Conservation (phyloP, 768 basidiomycete genomes). For the Boletus patriciae region DNA sequence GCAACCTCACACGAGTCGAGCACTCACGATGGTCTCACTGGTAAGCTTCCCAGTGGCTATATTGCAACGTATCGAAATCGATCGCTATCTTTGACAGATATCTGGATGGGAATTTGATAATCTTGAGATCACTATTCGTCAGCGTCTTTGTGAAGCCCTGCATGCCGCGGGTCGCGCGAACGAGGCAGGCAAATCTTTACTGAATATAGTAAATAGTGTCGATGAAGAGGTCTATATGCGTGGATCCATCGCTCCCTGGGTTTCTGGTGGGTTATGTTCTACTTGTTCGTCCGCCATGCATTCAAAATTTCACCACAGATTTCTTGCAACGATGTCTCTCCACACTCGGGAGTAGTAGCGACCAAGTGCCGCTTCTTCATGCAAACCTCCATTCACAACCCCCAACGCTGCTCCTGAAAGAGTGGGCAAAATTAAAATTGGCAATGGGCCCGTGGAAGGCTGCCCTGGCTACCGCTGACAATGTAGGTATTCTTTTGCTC, state of each 20-base stretch:
- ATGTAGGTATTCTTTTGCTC: not conserved
- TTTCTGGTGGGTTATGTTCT: not conserved
- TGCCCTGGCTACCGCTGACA: not conserved
- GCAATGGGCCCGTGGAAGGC: not conserved
- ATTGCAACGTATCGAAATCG: not conserved
- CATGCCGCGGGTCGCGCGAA: not conserved
- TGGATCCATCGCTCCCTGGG: not conserved
- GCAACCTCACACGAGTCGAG: too few relatives aligned
- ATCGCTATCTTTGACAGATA: not conserved
- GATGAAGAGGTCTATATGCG: not conserved
- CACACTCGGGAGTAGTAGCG: not conserved
- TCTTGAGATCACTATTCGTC: not conserved
- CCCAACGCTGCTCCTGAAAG: not conserved
- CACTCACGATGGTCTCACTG: not conserved
- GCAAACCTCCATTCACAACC: not conserved
- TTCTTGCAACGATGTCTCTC: not conserved
- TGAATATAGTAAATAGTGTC: not conserved
- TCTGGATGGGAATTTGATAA: slow-evolving; percentile 6
- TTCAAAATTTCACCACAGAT: not conserved
- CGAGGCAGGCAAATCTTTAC: not conserved
- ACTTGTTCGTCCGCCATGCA: not conserved
- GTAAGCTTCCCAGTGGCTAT: not conserved
- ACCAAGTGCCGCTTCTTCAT: not conserved
- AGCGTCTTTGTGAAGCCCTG: not conserved
- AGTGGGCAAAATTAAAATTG: not conserved